Evolutionary conservation across 768 basidiomycete genomes (phyloP), one percentile per base, ranked within the genome.

Genomic region (Tubosaeta brunneosetosa): DNA sequence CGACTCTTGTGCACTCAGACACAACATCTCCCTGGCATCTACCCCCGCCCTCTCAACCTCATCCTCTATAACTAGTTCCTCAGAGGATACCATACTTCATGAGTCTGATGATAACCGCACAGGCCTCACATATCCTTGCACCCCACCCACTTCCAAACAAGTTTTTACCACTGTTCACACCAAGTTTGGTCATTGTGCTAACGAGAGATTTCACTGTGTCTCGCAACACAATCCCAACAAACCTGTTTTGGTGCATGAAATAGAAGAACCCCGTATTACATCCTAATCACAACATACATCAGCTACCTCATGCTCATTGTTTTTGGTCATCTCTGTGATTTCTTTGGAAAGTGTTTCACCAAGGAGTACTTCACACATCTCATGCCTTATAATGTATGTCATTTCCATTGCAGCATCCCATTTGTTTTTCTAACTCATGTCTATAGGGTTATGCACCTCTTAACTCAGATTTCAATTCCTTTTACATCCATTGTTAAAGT

Each of bases 381-480:
- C 51, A 83, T 91, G 73, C 86, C 92, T 44, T 75, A 79, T 57
- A 77, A 92, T 61, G 94, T 95, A 65, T 71, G 93, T 77, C 1
- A n/a, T 50, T 32, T 34, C 16, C 43, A 47, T 56, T 22, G 22
- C 47, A 0, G 16, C 52, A 32, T 13, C 6, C 46, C 26, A 49
- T 22, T 17, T 47, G 26, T 51, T 38, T 52, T 37, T 44, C 49
- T 63, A 16, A 61, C 45, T 33, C 11, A 16, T 29, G 0, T 22
- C 16, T 46, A 37, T 68, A 97, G 93, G 97, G 95, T 51, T 94
- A 95, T 64, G 95, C 94, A n/a, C n/a, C n/a, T n/a, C n/a, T n/a
- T n/a, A n/a, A n/a, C n/a, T n/a, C n/a, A n/a, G n/a, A n/a, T n/a
- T 98, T 98, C 60, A 95, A 98, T 70, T 98, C 97, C 6, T 99